Evolutionary conservation across 495 filamentous ascomycete genomes (phyloP).

Genomic region (Neurospora sublineolata): DNA sequence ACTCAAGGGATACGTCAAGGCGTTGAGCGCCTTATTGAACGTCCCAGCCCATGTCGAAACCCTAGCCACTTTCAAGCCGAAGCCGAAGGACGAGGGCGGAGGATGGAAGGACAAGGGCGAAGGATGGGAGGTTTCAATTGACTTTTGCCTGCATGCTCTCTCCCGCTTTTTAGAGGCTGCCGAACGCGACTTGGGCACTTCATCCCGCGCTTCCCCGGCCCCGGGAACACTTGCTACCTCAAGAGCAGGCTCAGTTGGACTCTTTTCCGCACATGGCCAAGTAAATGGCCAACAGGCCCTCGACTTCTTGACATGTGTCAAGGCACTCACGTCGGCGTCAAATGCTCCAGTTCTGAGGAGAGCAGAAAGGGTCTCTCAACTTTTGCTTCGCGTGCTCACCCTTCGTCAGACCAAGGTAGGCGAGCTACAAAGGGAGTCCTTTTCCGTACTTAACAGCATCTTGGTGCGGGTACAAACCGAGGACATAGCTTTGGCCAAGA

Average conservation of each 20-base stretch:
- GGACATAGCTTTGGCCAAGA: slow-evolving; percentile 48
- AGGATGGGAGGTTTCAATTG: slow-evolving; percentile 55
- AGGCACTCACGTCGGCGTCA: slow-evolving; percentile 49
- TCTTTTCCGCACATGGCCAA: slow-evolving; percentile 9
- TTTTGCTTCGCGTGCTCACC: slow-evolving; percentile 50
- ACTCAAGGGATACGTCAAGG: slow-evolving; percentile 65
- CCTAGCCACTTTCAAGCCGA: slow-evolving; percentile 33
- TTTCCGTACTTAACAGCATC: slow-evolving; percentile 64
- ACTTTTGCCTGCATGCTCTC: slow-evolving; percentile 53
- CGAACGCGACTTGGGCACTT: slow-evolving; percentile 20
- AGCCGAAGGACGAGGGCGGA: slow-evolving; percentile 19
- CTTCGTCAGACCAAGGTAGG: slow-evolving; percentile 44
- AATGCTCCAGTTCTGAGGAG: slow-evolving; percentile 59
- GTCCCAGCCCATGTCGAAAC: slow-evolving; percentile 69
- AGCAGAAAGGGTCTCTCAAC: slow-evolving; percentile 45
- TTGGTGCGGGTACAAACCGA: slow-evolving; percentile 55
- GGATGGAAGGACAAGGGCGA: slow-evolving; percentile 55
- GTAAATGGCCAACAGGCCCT: slow-evolving; percentile 27
- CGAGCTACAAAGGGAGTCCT: slow-evolving; percentile 55
- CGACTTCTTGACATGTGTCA: slow-evolving; percentile 56
- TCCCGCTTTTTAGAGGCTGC: slow-evolving; percentile 29
- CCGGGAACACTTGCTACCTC: slow-evolving; percentile 20
- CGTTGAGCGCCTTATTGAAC: slow-evolving; percentile 55
- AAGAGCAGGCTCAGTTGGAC: slow-evolving; percentile 16
- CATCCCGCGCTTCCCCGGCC: slow-evolving; percentile 30